Evolutionary conservation across 805 yeast species (phyloP).

Genomic region (Kodamaea hsintzibuensis): DNA sequence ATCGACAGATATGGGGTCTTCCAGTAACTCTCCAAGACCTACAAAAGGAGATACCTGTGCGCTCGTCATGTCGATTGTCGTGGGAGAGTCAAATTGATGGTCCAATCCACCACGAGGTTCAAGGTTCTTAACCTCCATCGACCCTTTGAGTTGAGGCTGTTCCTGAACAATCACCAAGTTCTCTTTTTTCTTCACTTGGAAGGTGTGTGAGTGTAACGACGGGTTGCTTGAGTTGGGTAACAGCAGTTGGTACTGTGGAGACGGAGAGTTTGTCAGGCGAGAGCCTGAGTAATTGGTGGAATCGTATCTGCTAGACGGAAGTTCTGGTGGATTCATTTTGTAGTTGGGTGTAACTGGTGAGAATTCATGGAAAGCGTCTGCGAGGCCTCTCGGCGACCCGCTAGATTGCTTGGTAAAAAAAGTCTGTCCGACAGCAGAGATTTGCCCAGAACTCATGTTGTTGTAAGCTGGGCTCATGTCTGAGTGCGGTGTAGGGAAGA

Average conservation of each 20-base stretch:
- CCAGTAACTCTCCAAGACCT: background rate
- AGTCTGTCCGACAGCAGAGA: background rate
- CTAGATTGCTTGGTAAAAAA: slow-evolving; percentile 2
- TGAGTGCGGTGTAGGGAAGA: slow-evolving; percentile 10
- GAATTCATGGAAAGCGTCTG: slow-evolving; percentile 3
- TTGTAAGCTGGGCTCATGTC: slow-evolving; percentile 9
- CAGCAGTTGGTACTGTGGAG: slow-evolving; percentile 5
- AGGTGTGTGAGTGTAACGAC: background rate
- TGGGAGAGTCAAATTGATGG: slow-evolving; percentile 11
- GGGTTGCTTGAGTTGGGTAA: slow-evolving; percentile 1
- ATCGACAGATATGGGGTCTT: slow-evolving; percentile 11
- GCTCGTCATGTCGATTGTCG: slow-evolving; percentile 15
- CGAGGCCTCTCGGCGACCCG: background rate
- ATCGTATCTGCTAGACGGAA: background rate
- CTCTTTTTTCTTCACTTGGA: background rate
- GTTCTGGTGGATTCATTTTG: slow-evolving; percentile 4
- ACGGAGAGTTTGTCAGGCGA: slow-evolving; percentile 5
- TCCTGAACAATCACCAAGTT: slow-evolving; percentile 7
- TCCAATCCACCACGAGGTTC: background rate
- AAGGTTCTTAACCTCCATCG: background rate
- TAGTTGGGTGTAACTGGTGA: slow-evolving; percentile 9
- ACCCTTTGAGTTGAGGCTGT: background rate
- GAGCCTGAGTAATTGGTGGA: slow-evolving; percentile 3
- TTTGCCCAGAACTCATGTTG: background rate
- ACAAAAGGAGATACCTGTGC: slow-evolving; percentile 8